Evolutionary conservation across 2,329 filamentous ascomycete species (phyloP).

Genomic region (Fusarium compactum): DNA sequence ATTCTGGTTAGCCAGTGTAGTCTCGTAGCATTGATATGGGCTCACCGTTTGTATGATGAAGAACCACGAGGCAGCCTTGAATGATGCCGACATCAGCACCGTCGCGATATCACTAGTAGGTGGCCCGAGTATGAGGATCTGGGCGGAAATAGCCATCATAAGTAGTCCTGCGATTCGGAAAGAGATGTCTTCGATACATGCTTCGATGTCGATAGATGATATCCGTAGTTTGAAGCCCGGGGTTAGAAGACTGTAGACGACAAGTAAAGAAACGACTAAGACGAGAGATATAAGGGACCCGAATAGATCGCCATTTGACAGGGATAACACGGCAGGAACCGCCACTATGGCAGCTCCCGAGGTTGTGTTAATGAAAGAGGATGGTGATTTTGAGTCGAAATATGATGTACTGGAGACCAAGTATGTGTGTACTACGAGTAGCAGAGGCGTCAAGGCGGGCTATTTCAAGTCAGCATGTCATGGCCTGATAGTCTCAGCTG

Average conservation of each 20-base stretch:
- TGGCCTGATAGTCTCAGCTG: too few species aligned
- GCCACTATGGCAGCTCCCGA: slow-evolving; percentile 2
- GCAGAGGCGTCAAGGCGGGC: slow-evolving; percentile 44
- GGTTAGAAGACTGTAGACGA: slow-evolving; percentile 47
- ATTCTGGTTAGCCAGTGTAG: neutral
- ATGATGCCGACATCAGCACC: slow-evolving; percentile 41
- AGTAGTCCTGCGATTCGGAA: slow-evolving; percentile 38
- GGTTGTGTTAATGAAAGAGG: neutral
- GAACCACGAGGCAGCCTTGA: slow-evolving; percentile 54
- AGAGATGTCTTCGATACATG: slow-evolving; percentile 43
- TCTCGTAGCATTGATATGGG: too few species aligned
- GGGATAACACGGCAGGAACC: slow-evolving; percentile 14
- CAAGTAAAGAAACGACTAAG: slow-evolving; percentile 47
- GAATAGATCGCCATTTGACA: slow-evolving; percentile 48
- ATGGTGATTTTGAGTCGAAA: neutral
- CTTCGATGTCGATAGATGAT: slow-evolving; percentile 44
- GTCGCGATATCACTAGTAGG: slow-evolving; percentile 25
- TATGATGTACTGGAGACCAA: neutral
- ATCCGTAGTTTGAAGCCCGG: neutral
- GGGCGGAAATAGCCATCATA: slow-evolving; percentile 13
- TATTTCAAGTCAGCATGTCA: slow-evolving; percentile 7
- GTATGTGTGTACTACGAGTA: slow-evolving; percentile 31
- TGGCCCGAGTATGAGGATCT: slow-evolving; percentile 45
- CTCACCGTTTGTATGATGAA: slow-evolving; percentile 44
- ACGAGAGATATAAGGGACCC: slow-evolving; percentile 44